These are phyloP conservation scores for Claviceps purpurea DNA, from an alignment of 2,329 filamentous ascomycete species.

Conservation along the genomic window DNA sequence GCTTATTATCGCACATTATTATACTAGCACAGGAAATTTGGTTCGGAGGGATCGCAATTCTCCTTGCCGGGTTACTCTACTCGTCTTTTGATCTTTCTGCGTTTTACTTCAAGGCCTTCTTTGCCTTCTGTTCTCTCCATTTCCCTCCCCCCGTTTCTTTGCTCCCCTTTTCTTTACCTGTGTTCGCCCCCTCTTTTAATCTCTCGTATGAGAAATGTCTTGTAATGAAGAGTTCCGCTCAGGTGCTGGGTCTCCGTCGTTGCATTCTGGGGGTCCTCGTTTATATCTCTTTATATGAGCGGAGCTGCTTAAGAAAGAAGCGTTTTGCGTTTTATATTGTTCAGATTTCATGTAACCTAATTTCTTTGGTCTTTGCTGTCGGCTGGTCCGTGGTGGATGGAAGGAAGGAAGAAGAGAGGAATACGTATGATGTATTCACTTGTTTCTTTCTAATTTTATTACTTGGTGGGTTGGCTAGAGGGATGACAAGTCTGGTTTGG, in stretches of 20 bases:
- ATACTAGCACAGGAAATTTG: conserved; percentile 9
- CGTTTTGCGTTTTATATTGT: neutral
- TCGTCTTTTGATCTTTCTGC: neutral
- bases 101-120: conserved; percentile 1
- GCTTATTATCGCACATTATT: conserved; percentile 11
- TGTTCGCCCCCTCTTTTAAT: neutral
- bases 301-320: conserved; percentile 1
- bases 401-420: conserved; percentile 1
- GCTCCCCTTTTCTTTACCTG: neutral
- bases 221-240: neutral
- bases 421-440: neutral
- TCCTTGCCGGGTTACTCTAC: neutral
- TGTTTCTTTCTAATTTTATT: neutral
- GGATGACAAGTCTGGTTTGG: no score
- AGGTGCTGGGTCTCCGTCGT: no score
- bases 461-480: neutral
- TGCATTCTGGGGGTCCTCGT: neutral
- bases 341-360: conserved; percentile 10
- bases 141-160: neutral
- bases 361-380: conserved; percentile 15
- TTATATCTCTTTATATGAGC: neutral
- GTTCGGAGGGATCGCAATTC: conserved; percentile 7
- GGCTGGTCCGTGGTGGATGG: conserved; percentile 19
- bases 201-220: neutral
- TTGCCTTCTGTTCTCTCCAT: conserved; percentile 10